Evolutionary conservation across 2,329 filamentous ascomycete species (phyloP).

Genomic region (Xylariaceae sp.): DNA sequence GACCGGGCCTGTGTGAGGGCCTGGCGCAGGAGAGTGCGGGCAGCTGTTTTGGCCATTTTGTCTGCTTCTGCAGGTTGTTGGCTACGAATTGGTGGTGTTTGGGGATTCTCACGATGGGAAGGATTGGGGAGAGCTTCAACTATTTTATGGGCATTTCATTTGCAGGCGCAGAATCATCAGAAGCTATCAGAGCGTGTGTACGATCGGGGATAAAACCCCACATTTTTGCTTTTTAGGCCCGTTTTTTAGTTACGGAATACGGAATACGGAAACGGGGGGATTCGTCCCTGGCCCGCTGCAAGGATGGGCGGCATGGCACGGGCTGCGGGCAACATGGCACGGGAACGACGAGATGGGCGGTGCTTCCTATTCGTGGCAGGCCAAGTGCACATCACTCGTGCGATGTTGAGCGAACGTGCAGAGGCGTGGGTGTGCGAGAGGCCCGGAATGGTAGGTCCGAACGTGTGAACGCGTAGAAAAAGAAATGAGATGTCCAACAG

Average conservation of each 20-base stretch:
- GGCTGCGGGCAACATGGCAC: too few relatives aligned
- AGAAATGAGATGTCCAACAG: not conserved
- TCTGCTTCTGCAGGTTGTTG: not conserved
- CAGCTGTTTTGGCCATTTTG: constrained; percentile 20
- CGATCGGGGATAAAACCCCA: not conserved
- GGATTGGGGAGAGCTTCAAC: not conserved
- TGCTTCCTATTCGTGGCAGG: not conserved
- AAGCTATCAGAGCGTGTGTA: too few relatives aligned
- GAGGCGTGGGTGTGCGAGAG: too few relatives aligned
- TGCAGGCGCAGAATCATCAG: too few relatives aligned
- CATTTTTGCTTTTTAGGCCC: not conserved
- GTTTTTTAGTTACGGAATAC: too few relatives aligned
- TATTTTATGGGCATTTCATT: not conserved
- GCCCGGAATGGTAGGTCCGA: too few relatives aligned
- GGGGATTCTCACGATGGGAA: not conserved
- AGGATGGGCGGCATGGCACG: too few relatives aligned
- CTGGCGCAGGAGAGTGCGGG: constrained; percentile 20
- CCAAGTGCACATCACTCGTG: too few relatives aligned
- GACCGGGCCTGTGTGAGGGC: constrained; percentile 16
- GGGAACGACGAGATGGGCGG: not conserved
- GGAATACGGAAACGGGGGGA: too few relatives aligned
- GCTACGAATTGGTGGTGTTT: not conserved
- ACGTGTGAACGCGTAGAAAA: too few relatives aligned
- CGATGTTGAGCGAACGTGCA: too few relatives aligned
- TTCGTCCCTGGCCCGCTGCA: not conserved